Base-by-base conservation (phyloP, 106 monocot species). In the Dendrobium officinale region DNA sequence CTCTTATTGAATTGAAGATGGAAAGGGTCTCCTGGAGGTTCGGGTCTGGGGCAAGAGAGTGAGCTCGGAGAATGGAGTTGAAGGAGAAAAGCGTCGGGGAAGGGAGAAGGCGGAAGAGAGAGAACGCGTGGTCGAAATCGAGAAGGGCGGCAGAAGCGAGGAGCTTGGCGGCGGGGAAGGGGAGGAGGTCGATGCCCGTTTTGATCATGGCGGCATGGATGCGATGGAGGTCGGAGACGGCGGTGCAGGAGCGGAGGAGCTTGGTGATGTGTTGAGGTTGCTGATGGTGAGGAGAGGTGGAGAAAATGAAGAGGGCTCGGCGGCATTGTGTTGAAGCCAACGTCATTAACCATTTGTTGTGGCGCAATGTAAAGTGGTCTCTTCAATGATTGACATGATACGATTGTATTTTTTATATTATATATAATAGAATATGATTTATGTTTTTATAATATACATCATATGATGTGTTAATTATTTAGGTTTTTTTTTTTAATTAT, bases 101-200 rank as follows among this genome's bases (percentile, higher is more conserved):
- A 22, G 42, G 79, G 82, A 79, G 31, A 77, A 41, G 6, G 37
- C 33, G 29, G 85, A 88, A 85, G 77, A 88, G 45, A 58, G 88
- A 79, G 80, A 56, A 72, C 10, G 89, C 84, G 77, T 89, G 80
- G 58, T 78, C 15, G 29, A 56, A 4, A 73, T 68, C 77, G 72
- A 82, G 37, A 68, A 80, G 31, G 49, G 82, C 55, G 81, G 84
- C 82, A 54, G 84, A 84, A 72, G 84, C 76, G 77, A 89, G 81
- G 74, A 89, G 89, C 73, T 84, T 89, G 81, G 79, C 78, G 73
- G 54, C 9, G 79, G 82, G 84, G 80, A 89, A 86, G 59, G 84
- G 76, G 26, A 41, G 37, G 59, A 74, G 72, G 67, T 72, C 64
- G 84, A 64, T 78, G 73, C 82, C 86, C 27, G 81, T 48, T 75